These are phyloP conservation scores for Fusarium armeniacum DNA, from an alignment of 2,329 filamentous ascomycete species.

Conservation along the genomic window DNA sequence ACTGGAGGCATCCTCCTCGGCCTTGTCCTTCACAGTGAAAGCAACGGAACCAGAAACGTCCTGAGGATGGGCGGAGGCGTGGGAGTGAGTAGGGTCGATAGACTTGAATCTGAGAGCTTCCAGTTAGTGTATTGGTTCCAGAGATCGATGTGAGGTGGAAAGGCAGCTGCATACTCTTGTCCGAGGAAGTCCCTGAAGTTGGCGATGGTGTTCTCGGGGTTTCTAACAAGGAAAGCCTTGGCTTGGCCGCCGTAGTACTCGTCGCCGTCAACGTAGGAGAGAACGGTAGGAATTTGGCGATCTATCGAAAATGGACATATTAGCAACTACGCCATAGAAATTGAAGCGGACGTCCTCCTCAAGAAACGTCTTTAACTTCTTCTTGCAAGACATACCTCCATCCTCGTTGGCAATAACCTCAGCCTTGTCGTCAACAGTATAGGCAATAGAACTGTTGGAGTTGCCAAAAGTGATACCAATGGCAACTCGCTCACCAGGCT, in stretches of 20 bases:
- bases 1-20: conserved; percentile 72
- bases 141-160: background rate
- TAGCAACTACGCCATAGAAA: conserved; percentile 12
- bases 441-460: conserved; percentile 97
- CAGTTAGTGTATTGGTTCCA: conserved; percentile 38
- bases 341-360: background rate
- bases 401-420: conserved; percentile 99
- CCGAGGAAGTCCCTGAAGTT: conserved; percentile 97
- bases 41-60: conserved; percentile 79
- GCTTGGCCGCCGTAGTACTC: conserved; percentile 97
- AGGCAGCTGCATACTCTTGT: conserved; percentile 76
- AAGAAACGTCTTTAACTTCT: background rate
- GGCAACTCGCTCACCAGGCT: conserved; percentile 74
- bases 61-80: conserved; percentile 91
- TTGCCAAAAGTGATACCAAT: conserved; percentile 99
- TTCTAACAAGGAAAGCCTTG: conserved; percentile 92
- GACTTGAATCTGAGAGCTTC: conserved; percentile 78
- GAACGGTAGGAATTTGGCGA: conserved; percentile 93
- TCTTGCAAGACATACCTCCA: conserved; percentile 74
- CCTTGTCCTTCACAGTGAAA: conserved; percentile 87
- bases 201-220: conserved; percentile 91
- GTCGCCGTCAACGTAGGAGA: conserved; percentile 96
- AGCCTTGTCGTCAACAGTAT: conserved; percentile 91
- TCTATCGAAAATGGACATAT: conserved; percentile 66
- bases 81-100: conserved; percentile 95